Base-by-base conservation (phyloP, 805 yeast genomes). In the Jamesozyma gamospora region DNA sequence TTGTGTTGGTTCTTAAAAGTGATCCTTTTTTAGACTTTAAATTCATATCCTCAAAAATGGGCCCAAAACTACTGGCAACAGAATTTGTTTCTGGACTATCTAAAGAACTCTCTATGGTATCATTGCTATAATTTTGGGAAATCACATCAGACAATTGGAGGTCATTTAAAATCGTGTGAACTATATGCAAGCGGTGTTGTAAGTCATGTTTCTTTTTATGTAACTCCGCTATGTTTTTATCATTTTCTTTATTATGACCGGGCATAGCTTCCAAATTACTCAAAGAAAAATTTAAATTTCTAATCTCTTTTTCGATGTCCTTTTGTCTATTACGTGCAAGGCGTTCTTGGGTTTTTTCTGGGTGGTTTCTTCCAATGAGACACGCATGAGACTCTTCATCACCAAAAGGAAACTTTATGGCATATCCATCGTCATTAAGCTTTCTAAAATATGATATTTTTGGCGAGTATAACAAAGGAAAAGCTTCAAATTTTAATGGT, bases 361-460 rank as follows among this genome's bases (percentile, higher is more conserved):
- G 80, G 35, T 71, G 71, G 37, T 65, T 66, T 3, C 54, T 48
- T 1, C 73, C 80, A 42, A 77, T 63, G n/a, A 66, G 48, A 53
- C 82, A 77, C 11, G 62, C 53, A 52, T 77, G 83, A 1, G 75
- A 68, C 1, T 60, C 51, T 46, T 74, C 82, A 26, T 65, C 63
- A 5, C 82, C 83, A 62, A 79, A 80, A 13, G 83, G 82, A 52
- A 55, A 75, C 1, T 47, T 47, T 2, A 76, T 71, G 7, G 65
- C 64, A 12, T 64, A 58, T 5, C 63, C 63, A 9, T 60, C 67
- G 63, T 46, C 71, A 46, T 55, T 70, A 50, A 60, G 58, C 31
- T 79, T 79, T 44, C 83, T 60, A 42, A 77, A 71, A 49, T 77
- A 79, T 7, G 77, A 71, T 42, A 79, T 72, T 47, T 75, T 62